Conservation (phyloP, 208 protist species). For the Trypanosoma lewisi region DNA sequence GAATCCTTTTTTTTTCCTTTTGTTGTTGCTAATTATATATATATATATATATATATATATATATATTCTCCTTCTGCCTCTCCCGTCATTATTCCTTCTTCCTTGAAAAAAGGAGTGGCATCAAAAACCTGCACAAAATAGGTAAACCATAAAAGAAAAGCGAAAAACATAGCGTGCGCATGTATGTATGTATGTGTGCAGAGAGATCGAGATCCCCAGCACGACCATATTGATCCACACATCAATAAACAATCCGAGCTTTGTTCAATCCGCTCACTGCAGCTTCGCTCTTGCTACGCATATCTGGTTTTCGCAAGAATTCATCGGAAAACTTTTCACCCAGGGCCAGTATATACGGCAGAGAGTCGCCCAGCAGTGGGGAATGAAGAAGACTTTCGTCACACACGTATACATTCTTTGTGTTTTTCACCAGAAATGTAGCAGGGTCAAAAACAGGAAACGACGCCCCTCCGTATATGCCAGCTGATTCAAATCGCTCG, state of each 20-base stretch:
- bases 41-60: neutral
- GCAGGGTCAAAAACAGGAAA: slow-evolving; percentile 46
- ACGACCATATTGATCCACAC: too few species aligned
- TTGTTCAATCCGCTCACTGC: slow-evolving; percentile 19
- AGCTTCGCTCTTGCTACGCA: slow-evolving; percentile 36
- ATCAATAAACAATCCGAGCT: slow-evolving; percentile 69
- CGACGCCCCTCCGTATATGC: slow-evolving; percentile 63
- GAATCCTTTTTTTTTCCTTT: slow-evolving; percentile 11
- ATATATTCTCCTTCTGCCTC: neutral
- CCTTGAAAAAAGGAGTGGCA: neutral
- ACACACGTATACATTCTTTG: slow-evolving; percentile 71
- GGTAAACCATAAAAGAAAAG: neutral
- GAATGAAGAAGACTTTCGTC: slow-evolving; percentile 64
- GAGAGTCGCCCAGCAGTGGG: slow-evolving; percentile 45
- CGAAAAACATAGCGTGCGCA: neutral
- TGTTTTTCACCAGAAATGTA: slow-evolving; percentile 52
- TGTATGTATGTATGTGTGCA: neutral
- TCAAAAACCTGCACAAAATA: slow-evolving; percentile 1
- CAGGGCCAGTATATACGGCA: slow-evolving; percentile 70
- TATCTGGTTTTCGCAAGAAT: slow-evolving; percentile 47
- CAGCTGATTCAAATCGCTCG: slow-evolving; percentile 62
- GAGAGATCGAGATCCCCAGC: too few species aligned
- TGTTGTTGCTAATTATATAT: slow-evolving; percentile 1
- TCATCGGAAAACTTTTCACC: slow-evolving; percentile 63
- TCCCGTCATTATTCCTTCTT: neutral